Evolutionary conservation across 805 yeast species (phyloP).

Genomic region (Wickerhamomyces alni): DNA sequence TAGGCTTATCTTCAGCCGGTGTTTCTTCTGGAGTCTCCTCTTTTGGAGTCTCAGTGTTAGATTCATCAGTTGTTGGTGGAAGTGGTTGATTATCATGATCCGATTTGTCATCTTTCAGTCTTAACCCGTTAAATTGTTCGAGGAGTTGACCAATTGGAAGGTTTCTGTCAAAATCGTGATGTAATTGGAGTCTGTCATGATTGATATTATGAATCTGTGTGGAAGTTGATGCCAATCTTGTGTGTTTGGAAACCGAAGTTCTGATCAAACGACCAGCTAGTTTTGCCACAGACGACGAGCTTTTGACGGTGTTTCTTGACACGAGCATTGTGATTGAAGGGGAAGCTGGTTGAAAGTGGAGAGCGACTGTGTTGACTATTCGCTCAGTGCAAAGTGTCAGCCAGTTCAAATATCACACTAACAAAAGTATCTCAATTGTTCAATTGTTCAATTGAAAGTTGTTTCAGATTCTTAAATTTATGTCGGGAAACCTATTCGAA

Average conservation of each 20-base stretch:
- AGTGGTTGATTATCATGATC: not conserved
- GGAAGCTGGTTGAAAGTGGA: no score
- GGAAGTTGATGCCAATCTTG: slow-evolving; percentile 5
- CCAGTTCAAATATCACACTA: no score
- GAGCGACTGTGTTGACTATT: no score
- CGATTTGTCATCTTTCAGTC: slow-evolving; percentile 6
- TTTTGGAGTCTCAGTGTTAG: not conserved
- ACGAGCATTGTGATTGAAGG: slow-evolving; percentile 2
- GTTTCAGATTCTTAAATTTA: no score
- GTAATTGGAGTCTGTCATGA: not conserved
- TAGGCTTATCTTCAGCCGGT: slow-evolving; percentile 6
- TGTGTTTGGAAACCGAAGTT: not conserved
- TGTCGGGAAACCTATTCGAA: no score
- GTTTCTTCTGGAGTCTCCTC: not conserved
- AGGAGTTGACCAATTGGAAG: slow-evolving; percentile 15
- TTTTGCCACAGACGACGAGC: slow-evolving; percentile 1
- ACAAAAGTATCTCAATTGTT: no score
- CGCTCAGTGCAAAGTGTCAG: no score
- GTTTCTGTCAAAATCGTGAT: slow-evolving; percentile 2
- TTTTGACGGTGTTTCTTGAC: slow-evolving; percentile 4
- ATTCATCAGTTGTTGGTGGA: not conserved
- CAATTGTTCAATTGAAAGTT: no score
- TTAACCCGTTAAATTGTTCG: slow-evolving; percentile 20
- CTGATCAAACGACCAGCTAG: not conserved
- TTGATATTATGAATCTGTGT: not conserved